Evolutionary conservation across 352 stramenopile species (phyloP).

Genomic region (Phytophthora pseudosyringae): DNA sequence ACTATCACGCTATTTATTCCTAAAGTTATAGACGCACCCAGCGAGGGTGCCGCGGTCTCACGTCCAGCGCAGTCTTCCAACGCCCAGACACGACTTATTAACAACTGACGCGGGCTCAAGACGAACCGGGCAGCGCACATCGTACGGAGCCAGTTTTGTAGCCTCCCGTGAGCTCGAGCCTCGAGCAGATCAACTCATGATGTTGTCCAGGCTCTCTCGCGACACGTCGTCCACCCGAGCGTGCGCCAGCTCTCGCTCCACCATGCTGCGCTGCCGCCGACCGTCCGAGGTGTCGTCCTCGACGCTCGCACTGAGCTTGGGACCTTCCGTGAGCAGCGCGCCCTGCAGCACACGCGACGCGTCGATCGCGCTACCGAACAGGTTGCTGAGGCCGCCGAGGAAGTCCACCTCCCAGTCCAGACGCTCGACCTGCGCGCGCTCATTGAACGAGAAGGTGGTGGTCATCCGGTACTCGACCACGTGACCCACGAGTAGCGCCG

Average conservation of each 20-base stretch:
- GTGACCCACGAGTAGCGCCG: constrained; percentile 38
- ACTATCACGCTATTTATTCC: constrained; percentile 7
- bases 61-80: not conserved
- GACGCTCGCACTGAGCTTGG: constrained; percentile 33
- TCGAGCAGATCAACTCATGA: constrained; percentile 7
- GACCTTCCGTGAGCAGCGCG: constrained; percentile 38
- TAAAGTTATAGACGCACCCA: constrained; percentile 9
- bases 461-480: constrained; percentile 47
- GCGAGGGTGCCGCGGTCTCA: not conserved
- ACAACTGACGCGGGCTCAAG: constrained; percentile 6
- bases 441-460: constrained; percentile 53
- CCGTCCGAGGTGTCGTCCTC: constrained; percentile 35
- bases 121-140: not conserved
- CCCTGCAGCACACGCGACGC: constrained; percentile 34
- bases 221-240: not conserved
- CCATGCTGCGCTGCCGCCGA: constrained; percentile 22
- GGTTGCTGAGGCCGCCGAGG: constrained; percentile 39
- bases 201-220: constrained; percentile 10
- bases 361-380: constrained; percentile 38
- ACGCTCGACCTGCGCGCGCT: constrained; percentile 47
- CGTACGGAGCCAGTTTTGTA: not conserved
- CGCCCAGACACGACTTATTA: constrained; percentile 7
- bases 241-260: constrained; percentile 21
- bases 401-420: constrained; percentile 55
- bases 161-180: not conserved